A percentile compares a stretch with the other conserved stretches of the same genome.
Conservation (phyloP, 176 grass and related monocot species). For the Areca catechu region DNA sequence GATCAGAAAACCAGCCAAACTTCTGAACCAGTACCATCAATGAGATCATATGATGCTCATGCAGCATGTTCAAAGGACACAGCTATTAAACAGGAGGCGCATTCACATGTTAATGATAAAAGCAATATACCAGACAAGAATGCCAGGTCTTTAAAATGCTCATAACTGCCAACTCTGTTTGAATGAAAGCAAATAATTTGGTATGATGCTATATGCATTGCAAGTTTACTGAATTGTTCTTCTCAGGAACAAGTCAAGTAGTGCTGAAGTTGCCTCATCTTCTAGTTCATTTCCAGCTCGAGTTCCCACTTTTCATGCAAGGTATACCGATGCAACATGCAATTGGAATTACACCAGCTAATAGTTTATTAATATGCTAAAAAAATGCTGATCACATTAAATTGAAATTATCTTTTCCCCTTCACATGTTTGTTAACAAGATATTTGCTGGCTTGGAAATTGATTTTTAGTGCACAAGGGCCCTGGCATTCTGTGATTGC, state of each 20-base stretch:
- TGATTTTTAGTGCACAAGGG: constrained; percentile 62
- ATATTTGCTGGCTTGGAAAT: constrained; percentile 15
- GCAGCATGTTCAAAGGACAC: constrained; percentile 22
- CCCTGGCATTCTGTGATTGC: constrained; percentile 98
- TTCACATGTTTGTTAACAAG: constrained; percentile 25
- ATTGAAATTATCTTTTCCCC: background rate
- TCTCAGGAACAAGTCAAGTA: constrained; percentile 28
- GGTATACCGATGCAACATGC: constrained; percentile 30
- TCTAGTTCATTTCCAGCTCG: constrained; percentile 69
- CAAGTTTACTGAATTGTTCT: constrained; percentile 17
- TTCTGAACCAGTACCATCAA: constrained; percentile 18
- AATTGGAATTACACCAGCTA: constrained; percentile 8
- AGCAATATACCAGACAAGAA: constrained; percentile 32
- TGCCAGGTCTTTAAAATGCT: constrained; percentile 46
- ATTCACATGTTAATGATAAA: constrained; percentile 20
- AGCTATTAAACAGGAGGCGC: constrained; percentile 31
- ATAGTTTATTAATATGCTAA: too few relatives aligned
- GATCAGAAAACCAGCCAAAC: constrained; percentile 41
- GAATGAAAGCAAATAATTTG: constrained; percentile 1
- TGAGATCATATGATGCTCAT: constrained; percentile 20
- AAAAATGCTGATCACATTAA: too few relatives aligned
- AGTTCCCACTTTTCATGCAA: constrained; percentile 86
- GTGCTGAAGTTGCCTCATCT: constrained; percentile 32
- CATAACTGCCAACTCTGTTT: constrained; percentile 12
- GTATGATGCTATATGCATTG: constrained; percentile 14